These are phyloP conservation scores for Umbelopsis sp. DNA, from an alignment of 192 early-diverging fungal species.

Conservation along the genomic window DNA sequence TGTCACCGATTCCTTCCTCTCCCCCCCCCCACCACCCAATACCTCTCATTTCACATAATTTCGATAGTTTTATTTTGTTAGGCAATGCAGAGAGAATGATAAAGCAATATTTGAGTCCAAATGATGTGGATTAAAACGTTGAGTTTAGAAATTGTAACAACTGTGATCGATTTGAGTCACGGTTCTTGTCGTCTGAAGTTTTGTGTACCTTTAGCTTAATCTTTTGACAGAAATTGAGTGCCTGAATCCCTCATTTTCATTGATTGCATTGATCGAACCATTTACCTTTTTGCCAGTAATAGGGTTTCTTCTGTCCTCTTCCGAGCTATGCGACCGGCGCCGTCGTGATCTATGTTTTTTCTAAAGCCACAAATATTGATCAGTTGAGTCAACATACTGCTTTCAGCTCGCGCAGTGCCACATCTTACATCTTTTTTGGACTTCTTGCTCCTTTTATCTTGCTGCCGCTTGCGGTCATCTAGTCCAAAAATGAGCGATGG, in stretches of 20 bases:
- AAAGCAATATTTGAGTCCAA: neutral
- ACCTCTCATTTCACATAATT: neutral
- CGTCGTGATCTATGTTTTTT: conserved; percentile 4
- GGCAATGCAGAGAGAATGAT: neutral
- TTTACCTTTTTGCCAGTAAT: conserved; percentile 41
- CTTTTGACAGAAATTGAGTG: neutral
- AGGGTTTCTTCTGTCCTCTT: conserved; percentile 26
- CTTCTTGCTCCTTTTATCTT: conserved; percentile 6
- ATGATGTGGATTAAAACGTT: conserved; percentile 22
- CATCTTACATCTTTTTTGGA: neutral
- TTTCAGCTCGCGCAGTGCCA: neutral
- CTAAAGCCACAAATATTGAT: neutral
- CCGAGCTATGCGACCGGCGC: neutral
- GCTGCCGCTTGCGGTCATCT: neutral
- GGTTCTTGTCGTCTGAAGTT: conserved; percentile 30
- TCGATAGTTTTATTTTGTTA: neutral
- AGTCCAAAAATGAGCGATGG: neutral
- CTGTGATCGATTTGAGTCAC: conserved; percentile 32
- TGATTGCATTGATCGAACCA: neutral
- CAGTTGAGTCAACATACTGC: neutral
- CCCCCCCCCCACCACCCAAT: too few relatives aligned
- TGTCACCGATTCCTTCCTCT: neutral
- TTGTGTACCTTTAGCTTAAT: conserved; percentile 39
- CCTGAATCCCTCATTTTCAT: neutral
- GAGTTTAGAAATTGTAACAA: conserved; percentile 36